Conservation (phyloP, 1,139 yeast genomes). For the Hemisphaericaspora xylanilytica region DNA sequence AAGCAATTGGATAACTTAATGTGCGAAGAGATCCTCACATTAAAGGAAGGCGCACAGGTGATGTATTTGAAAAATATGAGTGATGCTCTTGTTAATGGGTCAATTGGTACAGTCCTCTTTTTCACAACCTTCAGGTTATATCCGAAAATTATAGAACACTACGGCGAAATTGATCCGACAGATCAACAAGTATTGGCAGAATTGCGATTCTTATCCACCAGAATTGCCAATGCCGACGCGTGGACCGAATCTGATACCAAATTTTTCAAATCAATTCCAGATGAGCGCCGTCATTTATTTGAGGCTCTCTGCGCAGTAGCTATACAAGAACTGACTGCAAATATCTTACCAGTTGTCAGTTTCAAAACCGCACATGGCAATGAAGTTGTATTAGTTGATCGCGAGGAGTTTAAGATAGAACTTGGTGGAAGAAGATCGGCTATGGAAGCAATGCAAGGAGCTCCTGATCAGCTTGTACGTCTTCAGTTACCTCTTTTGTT, state of each 20-base stretch:
- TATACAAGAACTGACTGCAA: slow-evolving; percentile 21
- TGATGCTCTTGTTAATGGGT: slow-evolving; percentile 53
- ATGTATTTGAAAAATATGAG: slow-evolving; percentile 50
- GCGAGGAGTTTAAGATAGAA: slow-evolving; percentile 67
- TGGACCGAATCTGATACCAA: slow-evolving; percentile 47
- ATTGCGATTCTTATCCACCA: slow-evolving; percentile 24
- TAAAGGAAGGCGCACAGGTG: slow-evolving; percentile 63
- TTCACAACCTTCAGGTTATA: slow-evolving; percentile 48
- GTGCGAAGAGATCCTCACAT: slow-evolving; percentile 43
- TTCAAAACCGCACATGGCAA: slow-evolving; percentile 42
- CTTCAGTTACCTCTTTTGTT: slow-evolving; percentile 69
- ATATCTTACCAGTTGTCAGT: slow-evolving; percentile 54
- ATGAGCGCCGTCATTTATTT: slow-evolving; percentile 25
- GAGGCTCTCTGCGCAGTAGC: slow-evolving; percentile 34
- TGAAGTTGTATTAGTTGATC: slow-evolving; percentile 47
- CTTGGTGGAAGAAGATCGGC: slow-evolving; percentile 6
- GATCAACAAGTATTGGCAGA: slow-evolving; percentile 27
- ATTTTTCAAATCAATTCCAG: slow-evolving; percentile 23
- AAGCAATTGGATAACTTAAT: slow-evolving; percentile 42
- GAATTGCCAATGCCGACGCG: slow-evolving; percentile 23
- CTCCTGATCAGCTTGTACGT: slow-evolving; percentile 33
- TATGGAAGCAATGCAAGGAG: slow-evolving; percentile 8
- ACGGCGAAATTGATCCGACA: no score
- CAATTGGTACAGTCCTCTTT: slow-evolving; percentile 58
- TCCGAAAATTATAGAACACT: slow-evolving; percentile 25